Conservation (phyloP, 306 rosid species). For the Pterocarpus santalinus region DNA sequence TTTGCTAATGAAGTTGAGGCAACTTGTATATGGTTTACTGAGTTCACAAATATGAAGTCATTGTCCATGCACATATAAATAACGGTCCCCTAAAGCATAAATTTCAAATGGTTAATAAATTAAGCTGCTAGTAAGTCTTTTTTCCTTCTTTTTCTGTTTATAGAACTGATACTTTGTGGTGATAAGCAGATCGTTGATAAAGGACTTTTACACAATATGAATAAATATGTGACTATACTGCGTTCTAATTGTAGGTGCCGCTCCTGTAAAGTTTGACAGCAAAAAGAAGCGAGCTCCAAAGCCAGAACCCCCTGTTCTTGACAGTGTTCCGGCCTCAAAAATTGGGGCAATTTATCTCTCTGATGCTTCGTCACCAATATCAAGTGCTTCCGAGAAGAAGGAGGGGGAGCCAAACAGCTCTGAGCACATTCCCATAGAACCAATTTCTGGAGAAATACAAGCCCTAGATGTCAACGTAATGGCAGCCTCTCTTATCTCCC, state of each 20-base stretch:
- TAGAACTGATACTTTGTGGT: background rate
- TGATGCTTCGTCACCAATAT: constrained; percentile 59
- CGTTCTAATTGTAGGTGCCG: constrained; percentile 61
- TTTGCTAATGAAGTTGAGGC: too few relatives aligned
- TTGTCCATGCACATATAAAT: background rate
- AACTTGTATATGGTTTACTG: background rate
- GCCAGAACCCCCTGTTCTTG: constrained; percentile 76
- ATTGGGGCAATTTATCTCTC: constrained; percentile 62
- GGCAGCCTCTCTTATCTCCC: constrained; percentile 28
- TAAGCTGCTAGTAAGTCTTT: background rate
- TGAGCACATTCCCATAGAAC: constrained; percentile 22
- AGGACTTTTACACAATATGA: background rate
- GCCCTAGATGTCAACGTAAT: constrained; percentile 54
- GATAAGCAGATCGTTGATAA: constrained; percentile 11
- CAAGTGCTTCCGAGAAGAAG: constrained; percentile 55
- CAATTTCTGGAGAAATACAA: constrained; percentile 55
- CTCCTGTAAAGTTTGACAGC: constrained; percentile 58
- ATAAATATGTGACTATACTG: constrained; percentile 41
- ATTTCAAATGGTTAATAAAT: background rate
- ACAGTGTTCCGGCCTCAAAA: constrained; percentile 55
- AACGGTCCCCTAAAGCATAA: background rate
- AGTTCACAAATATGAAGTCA: constrained; percentile 24
- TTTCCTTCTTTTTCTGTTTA: too few relatives aligned
- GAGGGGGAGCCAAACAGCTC: constrained; percentile 54
- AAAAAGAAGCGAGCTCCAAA: constrained; percentile 63